Base-by-base conservation (phyloP, 169 alveolate species). In the Cryptosporidium sp. region DNA sequence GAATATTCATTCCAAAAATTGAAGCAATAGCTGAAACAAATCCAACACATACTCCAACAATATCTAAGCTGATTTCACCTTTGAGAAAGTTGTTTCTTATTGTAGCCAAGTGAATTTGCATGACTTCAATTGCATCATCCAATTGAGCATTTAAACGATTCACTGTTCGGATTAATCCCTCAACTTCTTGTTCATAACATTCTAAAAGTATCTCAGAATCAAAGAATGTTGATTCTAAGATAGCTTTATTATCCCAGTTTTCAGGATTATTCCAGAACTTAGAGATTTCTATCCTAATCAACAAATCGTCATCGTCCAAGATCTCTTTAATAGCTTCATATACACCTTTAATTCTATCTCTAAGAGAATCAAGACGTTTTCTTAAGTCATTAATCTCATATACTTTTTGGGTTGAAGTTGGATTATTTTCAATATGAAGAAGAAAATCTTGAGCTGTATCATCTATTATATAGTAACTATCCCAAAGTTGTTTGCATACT, bases 1-100 rank as follows among this genome's bases (percentile, higher is more conserved):
- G 84, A 69, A 94, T 91, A 84, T 94, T 94, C 96, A 94, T 94
- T 37, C 96, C 96, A 85, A 94, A 94, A 42, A 94, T 75, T 7
- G 94, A 94, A 39, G 96, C 95, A 58, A 91, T 86, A 5, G 96
- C 94, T 51, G 95, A 93, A 51, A 94, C 94, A 75, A 93, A 92
- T 1, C 94, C 91, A 61, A 94, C 92, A 7, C 94, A 87, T 7
- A 91, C 94, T 4, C 95, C 96, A 35, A 93, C 84, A 45, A 94
- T 87, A 61, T 94, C 94, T n/a, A 94, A 39, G 42, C 94, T 94
- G n/a, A 94, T 84, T 67, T 94, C 96, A 37, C 92, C 93, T 80
- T 94, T 94, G 26, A 94, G 75, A 33, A 93, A 93, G 61, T 92
- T 84, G 85, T 93, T 94, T 39, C 96, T 92, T 26, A 93, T 93